Base-by-base conservation (phyloP, 345 rosid species). In the Erysimum cheiranthoides region DNA sequence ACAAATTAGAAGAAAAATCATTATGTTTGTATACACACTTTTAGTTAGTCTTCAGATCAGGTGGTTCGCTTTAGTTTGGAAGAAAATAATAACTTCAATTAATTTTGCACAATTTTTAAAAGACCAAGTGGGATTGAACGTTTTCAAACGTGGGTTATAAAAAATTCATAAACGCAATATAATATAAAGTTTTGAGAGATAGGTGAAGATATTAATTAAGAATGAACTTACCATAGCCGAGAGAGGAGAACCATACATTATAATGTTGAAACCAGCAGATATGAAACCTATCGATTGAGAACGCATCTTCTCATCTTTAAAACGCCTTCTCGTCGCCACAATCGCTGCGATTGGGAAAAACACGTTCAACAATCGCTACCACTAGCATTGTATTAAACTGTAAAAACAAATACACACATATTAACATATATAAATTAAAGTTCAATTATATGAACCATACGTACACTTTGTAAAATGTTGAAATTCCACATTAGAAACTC, bases 221-320 rank as follows among this genome's bases (percentile, higher is more conserved):
- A 50, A 57, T 45, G 61, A 46, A 42, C 62, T 82, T 83, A 92
- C 93, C 94, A 92, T 92, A 39, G 91, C 93, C 12, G 91, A 81
- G 66, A 90, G 92, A 65, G 97, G 97, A 35, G 97, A 90, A 38
- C 81, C 88, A 75, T 90, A 88, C 53, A 87, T 82, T 12, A 83
- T 68, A 83, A 87, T 83, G 38, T 90, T 90, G 45, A 92, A 83
- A 54, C 80, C 58, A 43, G 87, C 81, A 38, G 87, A 84, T 35
- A 92, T 66, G 14, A 87, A 74, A 14, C 97, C 97, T 7, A 86
- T 78, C 7, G 83, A 80, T 8, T 73, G 65, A 49, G 88, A 90
- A 54, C 82, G 85, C 76, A 64, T 71, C n/a, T 70, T 76, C 36
- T 86, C 79, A 57, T 80, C 73, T 53, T 78, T 17, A n/a, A 25